These are phyloP conservation scores for Spergularia azorica DNA, from an alignment of 179 eudicot species.

Conservation along the genomic window DNA sequence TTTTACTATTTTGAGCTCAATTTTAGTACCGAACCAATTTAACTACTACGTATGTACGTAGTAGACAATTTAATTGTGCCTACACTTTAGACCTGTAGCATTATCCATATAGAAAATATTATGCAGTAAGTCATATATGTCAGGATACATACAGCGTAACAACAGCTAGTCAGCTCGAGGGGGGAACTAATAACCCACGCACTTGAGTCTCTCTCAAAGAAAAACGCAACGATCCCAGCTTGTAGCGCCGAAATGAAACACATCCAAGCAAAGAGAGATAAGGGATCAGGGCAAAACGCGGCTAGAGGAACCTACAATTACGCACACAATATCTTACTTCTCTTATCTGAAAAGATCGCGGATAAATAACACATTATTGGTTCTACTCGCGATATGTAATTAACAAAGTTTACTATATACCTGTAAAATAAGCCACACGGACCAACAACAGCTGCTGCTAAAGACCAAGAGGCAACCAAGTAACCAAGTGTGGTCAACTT, in stretches of 20 bases:
- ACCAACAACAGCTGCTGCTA: conserved; percentile 50
- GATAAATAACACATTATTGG: no score
- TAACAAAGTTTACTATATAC: conserved; percentile 19
- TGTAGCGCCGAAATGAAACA: conserved; percentile 53
- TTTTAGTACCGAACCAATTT: no score
- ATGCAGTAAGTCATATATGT: not conserved
- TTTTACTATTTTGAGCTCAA: no score
- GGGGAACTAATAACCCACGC: conserved; percentile 52
- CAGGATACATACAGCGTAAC: conserved; percentile 36
- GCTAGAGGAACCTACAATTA: conserved; percentile 44
- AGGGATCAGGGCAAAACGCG: conserved; percentile 46
- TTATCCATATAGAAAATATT: not conserved
- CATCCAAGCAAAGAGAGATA: conserved; percentile 58
- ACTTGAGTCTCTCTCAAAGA: conserved; percentile 38
- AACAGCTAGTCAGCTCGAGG: conserved; percentile 44
- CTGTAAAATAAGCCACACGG: conserved; percentile 68
- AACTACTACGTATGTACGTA: no score
- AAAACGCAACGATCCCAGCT: conserved; percentile 44
- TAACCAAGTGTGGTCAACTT: conserved; percentile 37
- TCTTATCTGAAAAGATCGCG: no score
- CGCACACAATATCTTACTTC: no score
- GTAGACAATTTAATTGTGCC: no score
- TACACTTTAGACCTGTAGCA: not conserved
- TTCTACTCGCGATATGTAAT: no score
- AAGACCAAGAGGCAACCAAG: conserved; percentile 53